phyloP scores from a whole-genome alignment of 192 early-diverging fungal genomes.

The Pilaira anomala region DNA sequence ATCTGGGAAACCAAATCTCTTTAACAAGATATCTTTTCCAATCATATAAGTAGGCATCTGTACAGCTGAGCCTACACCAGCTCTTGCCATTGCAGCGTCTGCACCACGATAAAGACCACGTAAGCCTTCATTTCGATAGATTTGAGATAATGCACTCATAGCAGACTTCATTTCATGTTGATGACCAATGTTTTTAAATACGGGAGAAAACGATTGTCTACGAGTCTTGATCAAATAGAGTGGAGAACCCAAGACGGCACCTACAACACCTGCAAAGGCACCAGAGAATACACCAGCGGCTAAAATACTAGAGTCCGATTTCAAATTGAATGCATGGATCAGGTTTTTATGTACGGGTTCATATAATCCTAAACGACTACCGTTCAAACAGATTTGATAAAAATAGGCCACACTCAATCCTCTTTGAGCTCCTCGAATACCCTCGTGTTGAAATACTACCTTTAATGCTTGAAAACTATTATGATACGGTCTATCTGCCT shows the following conservation, averaged over 20 bases:
- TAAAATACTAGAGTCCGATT: constrained; percentile 65
- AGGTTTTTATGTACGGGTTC: constrained; percentile 73
- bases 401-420: constrained; percentile 86
- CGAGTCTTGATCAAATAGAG: constrained; percentile 91
- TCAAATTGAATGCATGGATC: constrained; percentile 47
- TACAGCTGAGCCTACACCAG: constrained; percentile 82
- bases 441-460: constrained; percentile 78
- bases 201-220: constrained; percentile 71
- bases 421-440: constrained; percentile 79
- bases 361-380: constrained; percentile 87
- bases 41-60: constrained; percentile 90
- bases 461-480: constrained; percentile 76
- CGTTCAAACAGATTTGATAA: constrained; percentile 93
- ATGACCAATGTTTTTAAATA: constrained; percentile 64
- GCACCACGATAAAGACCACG: constrained; percentile 83
- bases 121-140: constrained; percentile 71
- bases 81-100: constrained; percentile 85
- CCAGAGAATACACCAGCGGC: constrained; percentile 27
- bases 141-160: constrained; percentile 57
- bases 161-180: constrained; percentile 83
- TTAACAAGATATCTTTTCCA: constrained; percentile 63
- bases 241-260: constrained; percentile 80
- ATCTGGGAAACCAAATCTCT: constrained; percentile 78
- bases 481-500: constrained; percentile 57
- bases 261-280: constrained; percentile 66